Evolutionary conservation across 2,329 filamentous ascomycete species (phyloP).

Genomic region (Claviceps citrina): DNA sequence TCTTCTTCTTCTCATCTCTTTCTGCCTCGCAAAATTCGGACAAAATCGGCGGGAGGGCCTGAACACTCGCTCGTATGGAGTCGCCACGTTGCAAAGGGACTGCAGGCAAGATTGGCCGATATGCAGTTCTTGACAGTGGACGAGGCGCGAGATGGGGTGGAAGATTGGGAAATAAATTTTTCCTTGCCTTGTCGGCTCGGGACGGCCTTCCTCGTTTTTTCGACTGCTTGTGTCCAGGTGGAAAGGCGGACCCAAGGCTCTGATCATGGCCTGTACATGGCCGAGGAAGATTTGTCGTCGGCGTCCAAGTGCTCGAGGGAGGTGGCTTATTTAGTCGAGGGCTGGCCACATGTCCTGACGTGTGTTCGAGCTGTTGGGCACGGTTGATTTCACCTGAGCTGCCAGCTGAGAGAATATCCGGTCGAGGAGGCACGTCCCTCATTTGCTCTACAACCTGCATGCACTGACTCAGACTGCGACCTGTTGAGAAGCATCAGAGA

Average conservation of each 20-base stretch:
- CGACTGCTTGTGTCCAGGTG: constrained; percentile 4
- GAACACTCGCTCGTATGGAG: neutral
- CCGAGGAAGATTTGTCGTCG: constrained; percentile 12
- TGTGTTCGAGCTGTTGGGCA: neutral
- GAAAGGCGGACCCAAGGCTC: neutral
- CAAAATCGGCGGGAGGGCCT: neutral
- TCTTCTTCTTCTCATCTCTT: constrained; percentile 4
- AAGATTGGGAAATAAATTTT: constrained; percentile 16
- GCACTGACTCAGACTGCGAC: constrained; percentile 33
- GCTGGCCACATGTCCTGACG: neutral
- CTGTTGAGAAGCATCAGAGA: constrained; percentile 14
- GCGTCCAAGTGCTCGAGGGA: neutral
- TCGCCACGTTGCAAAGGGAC: neutral
- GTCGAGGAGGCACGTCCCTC: constrained; percentile 14
- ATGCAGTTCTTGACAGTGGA: constrained; percentile 8
- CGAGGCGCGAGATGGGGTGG: constrained; percentile 20
- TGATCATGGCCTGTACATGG: constrained; percentile 7
- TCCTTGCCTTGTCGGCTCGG: constrained; percentile 26
- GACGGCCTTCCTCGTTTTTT: constrained; percentile 32
- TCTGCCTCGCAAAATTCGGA: neutral
- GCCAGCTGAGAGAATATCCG: constrained; percentile 23
- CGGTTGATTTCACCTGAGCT: constrained; percentile 17
- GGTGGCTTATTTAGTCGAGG: constrained; percentile 3
- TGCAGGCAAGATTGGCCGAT: constrained; percentile 8
- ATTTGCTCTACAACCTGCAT: constrained; percentile 25